Evolutionary conservation across 2,329 filamentous ascomycete species (phyloP), one percentile per base, ranked within the genome.

Genomic region (Endothia cerciana): DNA sequence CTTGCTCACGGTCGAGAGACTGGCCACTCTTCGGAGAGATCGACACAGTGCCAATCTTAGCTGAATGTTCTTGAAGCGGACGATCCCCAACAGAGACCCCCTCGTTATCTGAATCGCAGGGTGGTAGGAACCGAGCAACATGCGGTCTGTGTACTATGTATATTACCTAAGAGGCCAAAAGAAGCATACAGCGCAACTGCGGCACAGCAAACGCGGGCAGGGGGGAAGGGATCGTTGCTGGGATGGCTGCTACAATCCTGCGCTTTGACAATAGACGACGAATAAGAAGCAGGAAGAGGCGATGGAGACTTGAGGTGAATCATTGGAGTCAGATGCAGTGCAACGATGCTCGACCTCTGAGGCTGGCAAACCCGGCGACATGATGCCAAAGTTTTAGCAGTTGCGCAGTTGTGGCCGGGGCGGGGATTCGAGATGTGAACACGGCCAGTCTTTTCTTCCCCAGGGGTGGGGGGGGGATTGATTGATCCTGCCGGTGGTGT

Each of bases 21-120:
- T 64, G 62, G 65, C 64, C 41, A 43, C 56, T 22, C 38, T 43
- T 15, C 40, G 45, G 17, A 53, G 38, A 58, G 59, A 47, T 58
- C 28, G 53, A 33, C 65, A 67, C 65, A 65, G 65, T 67, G 65
- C 49, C 49, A 62, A 55, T 41, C 25, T 36, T 41, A 45, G 45
- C 56, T 41, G 38, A 49, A 25, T 49, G 61, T 41, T 55, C 51
- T 36, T 38, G 30, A 47, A 63, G 47, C 49, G 65, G n/a, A 65
- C 62, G 62, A 65, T 65, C 33, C 62, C 57, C 59, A 43, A 43
- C 28, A 28, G 45, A 40, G 45, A 36, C 55, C 63, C 59, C 59
- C 22, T 51, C 17, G 49, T 25, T 28, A 10, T 22, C 28, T 38
- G 33, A 47, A 60, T 57, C n/a, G 47, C 56, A 57, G 49, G 47